Percentiles rank a stretch among this genome's conserved stretches.
phyloP scores from a whole-genome alignment of 805 yeast genomes.

The Cyberlindnera veronae region DNA sequence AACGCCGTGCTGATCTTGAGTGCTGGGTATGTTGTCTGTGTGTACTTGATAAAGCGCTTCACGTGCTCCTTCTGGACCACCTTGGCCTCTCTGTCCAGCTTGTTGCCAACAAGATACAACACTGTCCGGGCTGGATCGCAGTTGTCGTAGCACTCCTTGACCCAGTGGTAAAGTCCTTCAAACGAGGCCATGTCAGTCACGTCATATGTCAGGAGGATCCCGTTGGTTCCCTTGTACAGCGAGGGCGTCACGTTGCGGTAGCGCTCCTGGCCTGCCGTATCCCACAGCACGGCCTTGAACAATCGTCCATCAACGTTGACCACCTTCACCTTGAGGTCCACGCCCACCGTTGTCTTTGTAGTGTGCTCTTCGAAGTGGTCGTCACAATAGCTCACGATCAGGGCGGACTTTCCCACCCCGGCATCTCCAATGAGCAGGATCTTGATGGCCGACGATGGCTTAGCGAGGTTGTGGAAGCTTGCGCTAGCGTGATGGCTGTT shows the following conservation, averaged over 20 bases:
- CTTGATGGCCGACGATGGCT: slow-evolving; percentile 30
- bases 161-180: slow-evolving; percentile 38
- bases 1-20: slow-evolving; percentile 39
- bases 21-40: slow-evolving; percentile 29
- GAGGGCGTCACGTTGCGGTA: slow-evolving; percentile 44
- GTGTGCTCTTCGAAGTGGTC: slow-evolving; percentile 32
- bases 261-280: slow-evolving; percentile 50
- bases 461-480: slow-evolving; percentile 15
- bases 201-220: slow-evolving; percentile 42
- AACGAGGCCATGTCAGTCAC: slow-evolving; percentile 38
- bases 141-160: slow-evolving; percentile 38
- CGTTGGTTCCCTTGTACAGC: slow-evolving; percentile 44
- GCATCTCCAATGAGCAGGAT: slow-evolving; percentile 42
- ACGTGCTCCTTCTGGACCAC: slow-evolving; percentile 39
- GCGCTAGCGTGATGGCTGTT: slow-evolving; percentile 19
- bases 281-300: slow-evolving; percentile 46
- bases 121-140: slow-evolving; percentile 31
- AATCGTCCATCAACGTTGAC: slow-evolving; percentile 41
- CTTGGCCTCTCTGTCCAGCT: slow-evolving; percentile 36
- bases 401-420: slow-evolving; percentile 47
- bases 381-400: slow-evolving; percentile 40
- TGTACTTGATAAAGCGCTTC: slow-evolving; percentile 28
- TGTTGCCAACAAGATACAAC: slow-evolving; percentile 45
- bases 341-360: slow-evolving; percentile 43
- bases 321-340: slow-evolving; percentile 42